phyloP scores from a whole-genome alignment of 495 filamentous ascomycete genomes.

The Parachaetomium inaequale region DNA sequence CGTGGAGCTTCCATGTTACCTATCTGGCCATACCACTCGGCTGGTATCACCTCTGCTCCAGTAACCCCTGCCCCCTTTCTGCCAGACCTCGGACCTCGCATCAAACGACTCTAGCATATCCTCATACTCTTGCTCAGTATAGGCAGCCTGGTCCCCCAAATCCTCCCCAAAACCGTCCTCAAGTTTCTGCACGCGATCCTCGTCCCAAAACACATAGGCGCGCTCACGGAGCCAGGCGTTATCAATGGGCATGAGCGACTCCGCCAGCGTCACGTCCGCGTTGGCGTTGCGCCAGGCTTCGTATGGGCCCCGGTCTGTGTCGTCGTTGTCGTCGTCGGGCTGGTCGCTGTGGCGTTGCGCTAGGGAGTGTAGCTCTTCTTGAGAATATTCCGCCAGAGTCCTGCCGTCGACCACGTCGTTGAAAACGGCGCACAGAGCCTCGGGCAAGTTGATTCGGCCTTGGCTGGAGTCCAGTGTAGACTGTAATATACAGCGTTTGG shows the following conservation, averaged over 20 bases:
- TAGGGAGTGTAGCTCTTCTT: neutral
- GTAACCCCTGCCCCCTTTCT: neutral
- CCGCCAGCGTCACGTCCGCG: neutral
- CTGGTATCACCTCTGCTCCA: neutral
- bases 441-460: neutral
- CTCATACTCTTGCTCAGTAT: neutral
- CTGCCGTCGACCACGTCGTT: neutral
- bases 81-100: neutral
- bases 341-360: neutral
- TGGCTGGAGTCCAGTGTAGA: no score
- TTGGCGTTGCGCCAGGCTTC: neutral
- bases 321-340: neutral
- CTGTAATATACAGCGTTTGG: neutral
- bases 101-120: neutral
- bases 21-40: neutral
- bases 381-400: neutral
- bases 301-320: neutral
- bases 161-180: neutral
- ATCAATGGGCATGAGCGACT: neutral
- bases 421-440: neutral
- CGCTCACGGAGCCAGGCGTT: neutral
- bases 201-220: conserved; percentile 1
- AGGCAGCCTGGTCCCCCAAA: neutral
- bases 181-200: neutral
- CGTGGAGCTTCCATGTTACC: no score